Percentiles rank a stretch among this genome's conserved stretches.
phyloP scores from a whole-genome alignment of 202 grass and related monocot genomes.

The Elaeis oleifera region DNA sequence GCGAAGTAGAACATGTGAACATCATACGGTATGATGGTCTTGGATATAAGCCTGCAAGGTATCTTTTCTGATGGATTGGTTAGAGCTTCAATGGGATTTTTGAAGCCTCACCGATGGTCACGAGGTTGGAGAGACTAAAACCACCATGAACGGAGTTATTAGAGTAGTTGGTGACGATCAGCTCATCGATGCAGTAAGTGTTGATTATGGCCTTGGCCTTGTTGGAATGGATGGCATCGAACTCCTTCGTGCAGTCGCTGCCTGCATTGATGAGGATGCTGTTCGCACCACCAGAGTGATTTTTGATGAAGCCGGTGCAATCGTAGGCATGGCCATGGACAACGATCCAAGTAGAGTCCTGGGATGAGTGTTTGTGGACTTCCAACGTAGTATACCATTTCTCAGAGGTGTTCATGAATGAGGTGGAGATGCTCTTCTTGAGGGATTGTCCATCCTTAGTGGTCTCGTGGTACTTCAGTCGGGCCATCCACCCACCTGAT shows the following conservation, averaged over 20 bases:
- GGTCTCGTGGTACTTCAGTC: too few species aligned
- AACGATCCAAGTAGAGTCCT: conserved; percentile 65
- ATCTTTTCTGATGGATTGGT: conserved; percentile 50
- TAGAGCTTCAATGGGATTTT: conserved; percentile 34
- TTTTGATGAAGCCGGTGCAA: conserved; percentile 69
- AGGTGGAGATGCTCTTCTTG: too few species aligned
- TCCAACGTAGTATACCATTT: conserved; percentile 38
- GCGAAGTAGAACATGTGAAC: conserved; percentile 55
- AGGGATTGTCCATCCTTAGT: too few species aligned
- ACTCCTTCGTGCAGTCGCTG: too few species aligned
- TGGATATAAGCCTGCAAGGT: not conserved
- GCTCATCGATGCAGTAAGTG: too few species aligned
- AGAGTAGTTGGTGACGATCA: too few species aligned
- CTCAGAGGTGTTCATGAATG: conserved; percentile 1
- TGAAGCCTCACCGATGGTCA: conserved; percentile 49
- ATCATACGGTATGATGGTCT: conserved; percentile 45
- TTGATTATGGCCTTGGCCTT: too few species aligned
- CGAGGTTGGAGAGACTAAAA: conserved; percentile 33
- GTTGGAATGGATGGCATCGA: too few species aligned
- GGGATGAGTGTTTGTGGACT: conserved; percentile 47
- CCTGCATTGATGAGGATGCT: too few species aligned
- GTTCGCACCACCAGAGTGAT: not conserved
- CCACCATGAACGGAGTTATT: too few species aligned
- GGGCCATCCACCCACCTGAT: too few species aligned
- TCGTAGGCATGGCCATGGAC: conserved; percentile 74